These are phyloP conservation scores for Nyctanthes arbortristis DNA, from an alignment of 257 asterid genomes.

Conservation along the genomic window DNA sequence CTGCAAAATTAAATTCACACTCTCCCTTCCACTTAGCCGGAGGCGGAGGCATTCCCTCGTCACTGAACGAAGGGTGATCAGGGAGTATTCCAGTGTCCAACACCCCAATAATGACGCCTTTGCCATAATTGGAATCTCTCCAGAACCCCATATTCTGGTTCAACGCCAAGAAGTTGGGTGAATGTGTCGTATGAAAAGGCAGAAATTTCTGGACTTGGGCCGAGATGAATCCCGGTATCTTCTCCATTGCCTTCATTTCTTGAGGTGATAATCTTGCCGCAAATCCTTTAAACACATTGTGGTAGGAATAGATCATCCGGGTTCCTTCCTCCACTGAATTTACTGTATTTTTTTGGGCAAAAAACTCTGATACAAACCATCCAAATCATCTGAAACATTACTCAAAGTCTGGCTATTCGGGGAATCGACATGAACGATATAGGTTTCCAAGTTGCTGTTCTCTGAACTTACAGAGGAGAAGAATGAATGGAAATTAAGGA, in stretches of 20 bases:
- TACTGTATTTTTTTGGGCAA: slow-evolving; percentile 26
- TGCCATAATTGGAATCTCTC: too few species aligned
- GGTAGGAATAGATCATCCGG: slow-evolving; percentile 38
- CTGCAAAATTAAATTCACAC: slow-evolving; percentile 41
- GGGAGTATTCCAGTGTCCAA: slow-evolving; percentile 54
- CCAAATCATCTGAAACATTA: slow-evolving; percentile 31
- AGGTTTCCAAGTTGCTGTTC: too few species aligned
- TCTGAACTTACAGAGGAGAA: too few species aligned
- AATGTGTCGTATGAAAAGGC: slow-evolving; percentile 43
- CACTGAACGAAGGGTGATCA: slow-evolving; percentile 57
- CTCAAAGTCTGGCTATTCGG: too few species aligned
- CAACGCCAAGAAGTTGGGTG: slow-evolving; percentile 54
- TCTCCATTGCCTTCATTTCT: too few species aligned
- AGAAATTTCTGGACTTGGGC: too few species aligned
- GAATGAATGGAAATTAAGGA: too few species aligned
- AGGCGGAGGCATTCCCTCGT: too few species aligned
- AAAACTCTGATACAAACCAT: slow-evolving; percentile 40
- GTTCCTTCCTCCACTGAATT: slow-evolving; percentile 16
- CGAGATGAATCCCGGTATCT: too few species aligned
- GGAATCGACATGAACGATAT: too few species aligned
- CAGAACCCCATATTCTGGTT: too few species aligned
- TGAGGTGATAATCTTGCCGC: too few species aligned
- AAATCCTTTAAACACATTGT: slow-evolving; percentile 40
- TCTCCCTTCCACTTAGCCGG: slow-evolving; percentile 60
- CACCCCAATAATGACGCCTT: slow-evolving; percentile 54